A percentile compares a stretch with the other conserved stretches of the same genome.
These are phyloP conservation scores for Penicillium coprophilum DNA, from an alignment of 495 filamentous ascomycete genomes.

Conservation along the genomic window DNA sequence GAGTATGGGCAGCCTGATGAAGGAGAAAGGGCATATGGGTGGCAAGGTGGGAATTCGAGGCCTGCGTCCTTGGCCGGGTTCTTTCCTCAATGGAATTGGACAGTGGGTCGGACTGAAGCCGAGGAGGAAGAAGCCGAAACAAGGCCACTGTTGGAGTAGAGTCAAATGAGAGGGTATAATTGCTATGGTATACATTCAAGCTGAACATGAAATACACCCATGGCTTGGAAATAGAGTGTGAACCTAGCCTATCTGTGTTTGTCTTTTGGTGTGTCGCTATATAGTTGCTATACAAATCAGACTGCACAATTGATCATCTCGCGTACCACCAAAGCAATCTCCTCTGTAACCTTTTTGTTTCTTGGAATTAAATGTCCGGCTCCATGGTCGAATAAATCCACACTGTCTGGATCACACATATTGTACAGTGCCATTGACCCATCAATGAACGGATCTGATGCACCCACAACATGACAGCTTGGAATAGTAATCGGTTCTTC, in stretches of 20 bases:
- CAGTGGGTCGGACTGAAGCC: conserved; percentile 1
- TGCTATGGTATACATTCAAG: neutral
- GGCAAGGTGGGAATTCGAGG: conserved; percentile 11
- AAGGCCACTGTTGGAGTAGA: conserved; percentile 32
- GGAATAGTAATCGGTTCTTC: conserved; percentile 50
- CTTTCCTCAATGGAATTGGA: conserved; percentile 1
- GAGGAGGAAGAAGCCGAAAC: conserved; percentile 28
- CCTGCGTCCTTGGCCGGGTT: conserved; percentile 11
- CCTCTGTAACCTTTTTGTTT: conserved; percentile 45
- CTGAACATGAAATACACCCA: neutral
- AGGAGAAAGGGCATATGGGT: conserved; percentile 9
- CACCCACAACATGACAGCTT: conserved; percentile 58
- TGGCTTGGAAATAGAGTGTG: neutral
- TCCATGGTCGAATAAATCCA: conserved; percentile 56
- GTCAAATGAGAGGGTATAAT: neutral
- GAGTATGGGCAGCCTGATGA: conserved; percentile 10
- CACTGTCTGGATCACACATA: conserved; percentile 46
- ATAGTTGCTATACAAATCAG: neutral
- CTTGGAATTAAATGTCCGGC: conserved; percentile 55
- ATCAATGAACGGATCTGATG: conserved; percentile 53
- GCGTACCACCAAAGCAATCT: conserved; percentile 26
- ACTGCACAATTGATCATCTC: conserved; percentile 18
- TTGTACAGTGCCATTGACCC: conserved; percentile 56
- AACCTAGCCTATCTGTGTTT: neutral
- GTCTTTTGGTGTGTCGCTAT: neutral